Conservation (phyloP, 306 rosid genomes). For the Astragalus membranaceus region DNA sequence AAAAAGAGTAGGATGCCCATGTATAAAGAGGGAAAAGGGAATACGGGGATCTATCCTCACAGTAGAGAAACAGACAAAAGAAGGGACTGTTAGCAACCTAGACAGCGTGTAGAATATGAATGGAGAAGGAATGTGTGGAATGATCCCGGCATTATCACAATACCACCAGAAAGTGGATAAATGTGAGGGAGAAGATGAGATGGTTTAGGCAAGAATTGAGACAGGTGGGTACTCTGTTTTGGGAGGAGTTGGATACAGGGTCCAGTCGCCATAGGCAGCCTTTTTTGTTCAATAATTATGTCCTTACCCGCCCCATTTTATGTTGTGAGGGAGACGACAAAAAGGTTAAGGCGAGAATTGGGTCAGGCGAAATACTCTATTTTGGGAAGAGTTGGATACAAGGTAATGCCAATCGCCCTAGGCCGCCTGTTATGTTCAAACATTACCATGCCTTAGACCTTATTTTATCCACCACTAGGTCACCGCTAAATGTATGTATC, state of each 20-base stretch:
- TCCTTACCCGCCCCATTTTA: too few relatives aligned
- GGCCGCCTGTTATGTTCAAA: too few relatives aligned
- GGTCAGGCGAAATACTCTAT: too few relatives aligned
- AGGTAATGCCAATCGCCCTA: too few relatives aligned
- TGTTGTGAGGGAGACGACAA: too few relatives aligned
- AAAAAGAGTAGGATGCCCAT: neutral
- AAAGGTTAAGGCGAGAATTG: too few relatives aligned
- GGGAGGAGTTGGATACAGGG: neutral
- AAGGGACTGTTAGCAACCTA: neutral
- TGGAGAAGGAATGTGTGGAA: neutral
- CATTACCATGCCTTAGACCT: too few relatives aligned
- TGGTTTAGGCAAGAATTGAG: neutral
- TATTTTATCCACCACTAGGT: too few relatives aligned
- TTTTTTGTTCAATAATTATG: too few relatives aligned
- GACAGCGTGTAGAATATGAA: neutral
- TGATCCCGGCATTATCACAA: neutral
- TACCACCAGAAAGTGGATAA: neutral
- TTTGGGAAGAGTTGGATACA: too few relatives aligned
- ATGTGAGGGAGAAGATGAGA: neutral
- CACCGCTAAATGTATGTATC: too few relatives aligned
- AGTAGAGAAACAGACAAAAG: neutral
- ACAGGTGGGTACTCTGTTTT: neutral
- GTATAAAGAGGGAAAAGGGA: neutral
- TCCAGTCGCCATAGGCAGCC: too few relatives aligned
- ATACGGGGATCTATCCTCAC: neutral